These are phyloP conservation scores for Globisporangium recalcitrans DNA, from an alignment of 352 stramenopile species.

Conservation along the genomic window DNA sequence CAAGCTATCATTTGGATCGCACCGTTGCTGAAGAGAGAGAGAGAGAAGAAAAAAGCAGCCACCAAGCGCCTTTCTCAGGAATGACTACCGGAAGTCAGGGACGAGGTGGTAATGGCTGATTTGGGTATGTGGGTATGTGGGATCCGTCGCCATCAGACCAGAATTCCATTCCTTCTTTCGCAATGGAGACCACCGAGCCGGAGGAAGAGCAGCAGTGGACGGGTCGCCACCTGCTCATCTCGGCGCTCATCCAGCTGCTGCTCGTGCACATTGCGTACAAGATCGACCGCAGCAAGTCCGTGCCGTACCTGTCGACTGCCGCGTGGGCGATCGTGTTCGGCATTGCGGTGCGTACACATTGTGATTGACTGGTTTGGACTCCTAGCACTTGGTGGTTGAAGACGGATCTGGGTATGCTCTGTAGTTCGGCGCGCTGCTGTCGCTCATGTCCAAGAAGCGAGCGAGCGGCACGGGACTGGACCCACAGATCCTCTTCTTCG, in stretches of 20 bases:
- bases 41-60: background rate
- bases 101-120: background rate
- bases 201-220: slow-evolving; percentile 26
- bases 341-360: slow-evolving; percentile 23
- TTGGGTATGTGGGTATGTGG: too few species aligned
- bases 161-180: background rate
- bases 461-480: slow-evolving; percentile 32
- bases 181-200: background rate
- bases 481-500: slow-evolving; percentile 52
- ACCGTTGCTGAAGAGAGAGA: background rate
- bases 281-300: slow-evolving; percentile 35
- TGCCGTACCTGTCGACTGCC: slow-evolving; percentile 39
- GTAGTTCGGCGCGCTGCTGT: slow-evolving; percentile 28
- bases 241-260: slow-evolving; percentile 37
- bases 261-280: slow-evolving; percentile 50
- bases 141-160: background rate
- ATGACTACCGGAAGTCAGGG: background rate
- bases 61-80: background rate
- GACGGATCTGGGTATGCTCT: background rate
- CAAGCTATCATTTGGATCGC: background rate
- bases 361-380: background rate
- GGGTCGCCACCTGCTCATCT: slow-evolving; percentile 41
- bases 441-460: slow-evolving; percentile 24
- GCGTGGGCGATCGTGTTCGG: slow-evolving; percentile 53
- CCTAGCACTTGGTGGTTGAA: too few species aligned